Conservation (phyloP, 208 protist genomes). For the Herpetomonas samuelpessoai region DNA sequence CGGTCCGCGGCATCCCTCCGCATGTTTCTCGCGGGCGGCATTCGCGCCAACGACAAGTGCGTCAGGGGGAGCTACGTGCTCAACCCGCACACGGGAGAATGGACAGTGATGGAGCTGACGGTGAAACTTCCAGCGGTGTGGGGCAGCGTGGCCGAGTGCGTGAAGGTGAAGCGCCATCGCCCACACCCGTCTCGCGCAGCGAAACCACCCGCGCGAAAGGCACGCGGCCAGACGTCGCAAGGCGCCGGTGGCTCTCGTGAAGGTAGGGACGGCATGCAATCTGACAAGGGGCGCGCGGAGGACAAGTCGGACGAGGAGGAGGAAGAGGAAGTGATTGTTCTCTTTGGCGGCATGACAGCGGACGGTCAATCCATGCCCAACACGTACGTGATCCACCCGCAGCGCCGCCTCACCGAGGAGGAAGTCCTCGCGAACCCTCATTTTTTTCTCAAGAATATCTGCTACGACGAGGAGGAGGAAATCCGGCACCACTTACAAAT, state of each 20-base stretch:
- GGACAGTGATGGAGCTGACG: constrained; percentile 25
- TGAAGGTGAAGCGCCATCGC: constrained; percentile 24
- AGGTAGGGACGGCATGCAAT: background rate
- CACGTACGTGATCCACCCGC: constrained; percentile 46
- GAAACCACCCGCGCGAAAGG: too few species aligned
- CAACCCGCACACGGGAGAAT: constrained; percentile 29
- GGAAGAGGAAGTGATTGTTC: constrained; percentile 56
- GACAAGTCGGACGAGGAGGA: background rate
- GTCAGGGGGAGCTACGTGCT: constrained; percentile 27
- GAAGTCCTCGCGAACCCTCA: constrained; percentile 15
- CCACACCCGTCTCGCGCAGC: too few species aligned
- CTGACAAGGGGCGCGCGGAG: background rate
- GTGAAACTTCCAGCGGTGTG: constrained; percentile 24
- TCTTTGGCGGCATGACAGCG: constrained; percentile 69
- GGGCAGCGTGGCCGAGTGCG: constrained; percentile 43
- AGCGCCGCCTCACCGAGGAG: constrained; percentile 21
- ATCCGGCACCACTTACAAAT: constrained; percentile 6
- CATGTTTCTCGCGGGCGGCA: constrained; percentile 49
- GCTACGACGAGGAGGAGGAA: constrained; percentile 16
- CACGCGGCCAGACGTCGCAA: background rate
- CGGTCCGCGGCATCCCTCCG: constrained; percentile 3
- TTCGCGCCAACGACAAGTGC: constrained; percentile 19
- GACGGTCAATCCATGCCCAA: constrained; percentile 15
- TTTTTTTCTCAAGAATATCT: constrained; percentile 18
- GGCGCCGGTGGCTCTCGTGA: too few species aligned